These are phyloP conservation scores for Setomelanomma holmii DNA, from an alignment of 2,329 filamentous ascomycete genomes.

Conservation along the genomic window DNA sequence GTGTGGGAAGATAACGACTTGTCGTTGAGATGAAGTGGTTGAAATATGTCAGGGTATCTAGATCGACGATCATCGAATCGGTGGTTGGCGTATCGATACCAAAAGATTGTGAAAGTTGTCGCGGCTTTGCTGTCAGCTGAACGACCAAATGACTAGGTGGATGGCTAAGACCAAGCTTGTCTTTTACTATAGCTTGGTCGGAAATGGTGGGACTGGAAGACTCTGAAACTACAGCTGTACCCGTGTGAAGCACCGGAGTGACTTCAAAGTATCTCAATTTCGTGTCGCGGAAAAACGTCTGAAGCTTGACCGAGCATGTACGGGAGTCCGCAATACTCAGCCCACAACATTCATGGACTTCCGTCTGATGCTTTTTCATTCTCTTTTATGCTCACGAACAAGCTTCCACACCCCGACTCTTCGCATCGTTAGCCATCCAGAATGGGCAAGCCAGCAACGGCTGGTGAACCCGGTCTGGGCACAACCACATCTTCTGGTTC, in stretches of 20 bases:
- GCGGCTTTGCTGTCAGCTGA: no score
- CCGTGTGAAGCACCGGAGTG: not conserved
- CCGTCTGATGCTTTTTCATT: slow-evolving; percentile 44
- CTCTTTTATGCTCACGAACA: slow-evolving; percentile 46
- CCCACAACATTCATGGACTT: slow-evolving; percentile 27
- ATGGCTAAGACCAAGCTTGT: no score
- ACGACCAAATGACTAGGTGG: no score
- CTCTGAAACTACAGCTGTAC: not conserved
- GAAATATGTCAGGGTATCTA: slow-evolving; percentile 34
- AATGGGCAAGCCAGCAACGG: slow-evolving; percentile 38
- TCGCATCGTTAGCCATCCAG: slow-evolving; percentile 41
- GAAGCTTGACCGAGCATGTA: slow-evolving; percentile 31
- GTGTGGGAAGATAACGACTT: slow-evolving; percentile 17
- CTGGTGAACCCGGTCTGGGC: slow-evolving; percentile 25
- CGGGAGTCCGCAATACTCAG: slow-evolving; percentile 2
- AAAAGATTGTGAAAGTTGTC: not conserved
- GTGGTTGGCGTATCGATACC: not conserved
- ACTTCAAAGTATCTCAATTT: slow-evolving; percentile 51
- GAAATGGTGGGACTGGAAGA: no score
- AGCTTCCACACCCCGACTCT: slow-evolving; percentile 30
- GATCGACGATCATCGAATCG: slow-evolving; percentile 4
- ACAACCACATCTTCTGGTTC: slow-evolving; percentile 41
- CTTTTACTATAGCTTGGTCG: no score
- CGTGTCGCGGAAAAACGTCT: slow-evolving; percentile 50
- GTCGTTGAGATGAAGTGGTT: slow-evolving; percentile 34